Evolutionary conservation across 495 filamentous ascomycete genomes (phyloP).

Genomic region (Penicillium pulvis): DNA sequence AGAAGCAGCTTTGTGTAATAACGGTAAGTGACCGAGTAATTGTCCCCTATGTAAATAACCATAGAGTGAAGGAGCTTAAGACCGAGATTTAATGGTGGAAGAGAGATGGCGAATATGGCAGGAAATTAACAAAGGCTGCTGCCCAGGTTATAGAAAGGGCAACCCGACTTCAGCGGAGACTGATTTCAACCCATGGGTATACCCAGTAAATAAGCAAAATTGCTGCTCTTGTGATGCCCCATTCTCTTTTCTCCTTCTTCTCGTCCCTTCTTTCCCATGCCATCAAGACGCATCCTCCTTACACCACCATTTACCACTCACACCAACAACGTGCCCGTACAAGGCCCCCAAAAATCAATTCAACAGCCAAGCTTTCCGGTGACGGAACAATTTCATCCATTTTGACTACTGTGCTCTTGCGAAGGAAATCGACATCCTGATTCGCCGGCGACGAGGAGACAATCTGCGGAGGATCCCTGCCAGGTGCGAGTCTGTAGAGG

Average conservation of each 20-base stretch:
- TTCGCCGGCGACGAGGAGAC: background rate
- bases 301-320: background rate
- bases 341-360: background rate
- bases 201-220: no score
- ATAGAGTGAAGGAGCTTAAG: background rate
- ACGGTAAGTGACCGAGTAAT: background rate
- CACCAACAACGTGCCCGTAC: background rate
- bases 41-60: background rate
- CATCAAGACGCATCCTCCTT: background rate
- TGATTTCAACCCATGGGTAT: background rate
- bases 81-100: no score
- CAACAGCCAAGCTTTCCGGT: background rate
- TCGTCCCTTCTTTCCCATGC: background rate
- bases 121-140: no score
- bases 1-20: background rate
- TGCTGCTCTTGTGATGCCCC: no score
- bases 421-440: background rate
- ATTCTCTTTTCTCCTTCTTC: background rate
- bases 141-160: no score
- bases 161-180: no score
- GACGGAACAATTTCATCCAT: no score
- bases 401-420: background rate
- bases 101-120: no score
- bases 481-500: slow-evolving; percentile 4
- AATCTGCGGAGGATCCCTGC: background rate